A percentile compares a stretch with the other conserved stretches of the same genome.
phyloP scores from a whole-genome alignment of 257 asterid genomes.

The Solanum habrochaites region DNA sequence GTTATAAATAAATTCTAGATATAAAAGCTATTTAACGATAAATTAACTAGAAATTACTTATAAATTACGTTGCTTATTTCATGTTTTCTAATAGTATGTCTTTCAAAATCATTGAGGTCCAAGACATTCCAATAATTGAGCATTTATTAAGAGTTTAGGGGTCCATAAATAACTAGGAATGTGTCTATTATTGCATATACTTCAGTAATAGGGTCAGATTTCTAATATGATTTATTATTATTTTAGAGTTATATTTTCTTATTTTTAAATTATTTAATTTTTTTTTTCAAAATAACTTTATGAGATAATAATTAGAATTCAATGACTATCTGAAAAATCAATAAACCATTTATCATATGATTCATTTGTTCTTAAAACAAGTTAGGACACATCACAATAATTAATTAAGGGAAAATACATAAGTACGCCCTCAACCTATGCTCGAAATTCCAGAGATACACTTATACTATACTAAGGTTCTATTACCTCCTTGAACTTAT shows the following conservation, averaged over 20 bases:
- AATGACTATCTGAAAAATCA: too few species aligned
- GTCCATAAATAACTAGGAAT: neutral
- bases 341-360: neutral
- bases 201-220: neutral
- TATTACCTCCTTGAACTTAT: too few species aligned
- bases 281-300: neutral
- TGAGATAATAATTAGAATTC: neutral
- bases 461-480: too few species aligned
- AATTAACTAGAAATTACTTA: too few species aligned
- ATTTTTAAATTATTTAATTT: too few species aligned
- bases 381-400: neutral
- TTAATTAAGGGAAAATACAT: too few species aligned
- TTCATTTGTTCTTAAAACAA: neutral
- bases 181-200: neutral
- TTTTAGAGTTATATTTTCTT: neutral
- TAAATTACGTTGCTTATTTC: neutral
- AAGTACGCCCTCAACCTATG: too few species aligned
- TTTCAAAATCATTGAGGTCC: neutral
- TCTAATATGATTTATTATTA: neutral
- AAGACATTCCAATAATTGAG: neutral
- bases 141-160: neutral
- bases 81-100: neutral
- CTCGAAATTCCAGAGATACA: too few species aligned
- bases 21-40: neutral
- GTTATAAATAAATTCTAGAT: too few species aligned